These are phyloP conservation scores for Saccharomyces hybrid DNA, from an alignment of 1,139 yeast species.

Conservation along the genomic window DNA sequence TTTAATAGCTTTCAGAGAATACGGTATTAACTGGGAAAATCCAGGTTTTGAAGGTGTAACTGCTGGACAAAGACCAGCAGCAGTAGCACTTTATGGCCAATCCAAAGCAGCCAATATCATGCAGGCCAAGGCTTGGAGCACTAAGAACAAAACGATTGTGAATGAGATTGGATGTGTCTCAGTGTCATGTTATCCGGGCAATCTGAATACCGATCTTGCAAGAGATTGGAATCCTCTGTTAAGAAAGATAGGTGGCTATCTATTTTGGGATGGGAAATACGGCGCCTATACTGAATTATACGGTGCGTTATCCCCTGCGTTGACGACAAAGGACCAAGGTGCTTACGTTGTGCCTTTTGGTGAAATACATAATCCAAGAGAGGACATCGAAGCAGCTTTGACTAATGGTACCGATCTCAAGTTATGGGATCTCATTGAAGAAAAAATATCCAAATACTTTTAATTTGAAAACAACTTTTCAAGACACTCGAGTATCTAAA, in stretches of 20 bases:
- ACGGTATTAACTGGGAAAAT: constrained; percentile 40
- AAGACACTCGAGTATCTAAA: no score
- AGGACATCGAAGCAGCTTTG: constrained; percentile 22
- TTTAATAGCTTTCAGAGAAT: constrained; percentile 31
- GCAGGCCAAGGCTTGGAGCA: constrained; percentile 40
- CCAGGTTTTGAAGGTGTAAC: constrained; percentile 28
- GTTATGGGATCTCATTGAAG: constrained; percentile 23
- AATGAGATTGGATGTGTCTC: constrained; percentile 33
- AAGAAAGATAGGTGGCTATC: constrained; percentile 8
- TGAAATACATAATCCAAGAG: constrained; percentile 25
- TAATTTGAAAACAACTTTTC: no score
- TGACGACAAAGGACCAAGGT: constrained; percentile 33
- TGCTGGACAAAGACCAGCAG: constrained; percentile 20
- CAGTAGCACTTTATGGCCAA: constrained; percentile 34
- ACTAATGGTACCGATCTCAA: constrained; percentile 22
- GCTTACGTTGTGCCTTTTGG: constrained; percentile 30
- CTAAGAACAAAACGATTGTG: constrained; percentile 30
- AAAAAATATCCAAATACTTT: constrained; percentile 12
- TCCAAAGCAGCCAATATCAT: constrained; percentile 42
- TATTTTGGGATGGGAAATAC: constrained; percentile 29
- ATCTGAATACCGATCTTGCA: constrained; percentile 37
- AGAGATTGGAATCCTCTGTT: constrained; percentile 28
- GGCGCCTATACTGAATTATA: constrained; percentile 41
- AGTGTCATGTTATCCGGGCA: constrained; percentile 44
- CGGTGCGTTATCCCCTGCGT: constrained; percentile 36